A percentile compares a stretch with the other conserved stretches of the same genome.
phyloP scores from a whole-genome alignment of 2,329 filamentous ascomycete genomes.

The Clonostachys solani region DNA sequence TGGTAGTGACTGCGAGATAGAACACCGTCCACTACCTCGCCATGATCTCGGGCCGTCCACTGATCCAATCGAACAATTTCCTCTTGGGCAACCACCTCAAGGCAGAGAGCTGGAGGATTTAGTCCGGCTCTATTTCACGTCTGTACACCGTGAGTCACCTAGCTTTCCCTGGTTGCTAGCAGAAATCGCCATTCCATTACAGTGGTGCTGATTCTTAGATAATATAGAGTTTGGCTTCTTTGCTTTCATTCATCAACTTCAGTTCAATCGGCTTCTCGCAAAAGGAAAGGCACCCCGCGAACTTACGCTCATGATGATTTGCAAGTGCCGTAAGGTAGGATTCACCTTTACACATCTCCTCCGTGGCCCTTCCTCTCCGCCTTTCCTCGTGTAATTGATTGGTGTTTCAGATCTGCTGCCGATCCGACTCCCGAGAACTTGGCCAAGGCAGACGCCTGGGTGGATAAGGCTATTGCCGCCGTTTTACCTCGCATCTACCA shows the following conservation, averaged over 20 bases:
- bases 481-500: neutral
- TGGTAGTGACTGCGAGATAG: no score
- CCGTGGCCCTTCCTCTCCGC: no score
- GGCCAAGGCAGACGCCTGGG: neutral
- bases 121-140: neutral
- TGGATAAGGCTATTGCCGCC: neutral
- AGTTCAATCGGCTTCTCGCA: neutral
- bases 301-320: neutral
- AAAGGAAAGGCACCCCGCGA: neutral
- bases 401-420: neutral
- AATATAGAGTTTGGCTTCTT: neutral
- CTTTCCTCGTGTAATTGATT: no score
- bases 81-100: no score
- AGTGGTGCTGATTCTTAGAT: neutral
- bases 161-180: no score
- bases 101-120: neutral
- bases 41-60: no score
- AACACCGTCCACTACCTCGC: no score
- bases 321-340: neutral
- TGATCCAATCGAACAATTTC: no score
- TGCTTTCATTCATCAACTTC: neutral
- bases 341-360: neutral
- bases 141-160: neutral
- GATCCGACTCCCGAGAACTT: neutral
- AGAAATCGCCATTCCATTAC: neutral